A percentile compares a stretch with the other conserved stretches of the same genome.
phyloP scores from a whole-genome alignment of 2,329 filamentous ascomycete genomes.

The Pseudophaeomoniella oleicola region DNA sequence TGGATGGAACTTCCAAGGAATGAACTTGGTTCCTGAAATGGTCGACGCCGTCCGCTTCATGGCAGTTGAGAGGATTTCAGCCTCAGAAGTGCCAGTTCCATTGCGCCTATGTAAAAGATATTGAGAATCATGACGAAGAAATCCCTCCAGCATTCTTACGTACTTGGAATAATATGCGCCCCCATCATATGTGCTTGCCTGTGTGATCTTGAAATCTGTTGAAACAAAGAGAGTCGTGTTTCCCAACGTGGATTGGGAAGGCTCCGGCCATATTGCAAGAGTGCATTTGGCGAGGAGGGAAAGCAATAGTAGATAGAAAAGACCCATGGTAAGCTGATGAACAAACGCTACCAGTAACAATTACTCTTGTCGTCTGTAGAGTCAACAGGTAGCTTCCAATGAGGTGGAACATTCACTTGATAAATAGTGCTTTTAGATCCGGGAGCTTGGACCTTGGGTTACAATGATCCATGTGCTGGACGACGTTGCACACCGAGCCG shows the following conservation, averaged over 20 bases:
- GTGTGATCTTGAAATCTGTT: neutral
- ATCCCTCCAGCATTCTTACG: neutral
- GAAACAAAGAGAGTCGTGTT: neutral
- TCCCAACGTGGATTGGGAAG: conserved; percentile 1
- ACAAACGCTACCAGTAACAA: no score
- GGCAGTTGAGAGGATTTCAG: conserved; percentile 8
- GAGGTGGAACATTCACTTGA: no score
- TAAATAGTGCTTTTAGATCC: no score
- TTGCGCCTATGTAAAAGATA: neutral
- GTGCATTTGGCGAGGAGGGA: neutral
- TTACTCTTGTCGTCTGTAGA: no score
- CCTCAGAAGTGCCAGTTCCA: conserved; percentile 6
- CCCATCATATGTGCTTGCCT: neutral
- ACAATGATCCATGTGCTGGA: no score
- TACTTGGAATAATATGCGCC: neutral
- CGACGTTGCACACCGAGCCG: no score
- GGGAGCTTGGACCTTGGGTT: no score
- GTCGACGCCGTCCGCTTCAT: conserved; percentile 9
- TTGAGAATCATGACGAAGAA: neutral
- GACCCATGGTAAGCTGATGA: no score
- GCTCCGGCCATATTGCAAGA: conserved; percentile 1
- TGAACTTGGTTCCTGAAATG: conserved; percentile 12
- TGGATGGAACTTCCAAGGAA: conserved; percentile 17
- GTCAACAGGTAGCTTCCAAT: no score
- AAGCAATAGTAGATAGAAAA: no score